Conservation (phyloP, 75 land plant genomes). For the Pinus tabuliformis region DNA sequence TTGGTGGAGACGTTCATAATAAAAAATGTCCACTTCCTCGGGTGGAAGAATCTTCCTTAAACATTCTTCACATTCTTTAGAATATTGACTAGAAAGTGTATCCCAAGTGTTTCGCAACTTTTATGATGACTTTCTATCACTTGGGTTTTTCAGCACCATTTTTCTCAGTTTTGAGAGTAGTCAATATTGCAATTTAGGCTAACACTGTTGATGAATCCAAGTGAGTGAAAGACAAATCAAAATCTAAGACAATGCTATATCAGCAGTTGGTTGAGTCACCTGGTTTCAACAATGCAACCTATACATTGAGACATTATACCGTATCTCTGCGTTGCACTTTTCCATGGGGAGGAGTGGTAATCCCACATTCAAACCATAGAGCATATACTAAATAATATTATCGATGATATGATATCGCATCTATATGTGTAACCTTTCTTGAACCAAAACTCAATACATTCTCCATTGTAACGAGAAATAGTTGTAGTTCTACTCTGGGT, state of each 20-base stretch:
- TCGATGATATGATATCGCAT: no score
- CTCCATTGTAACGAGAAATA: no score
- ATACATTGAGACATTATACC: no score
- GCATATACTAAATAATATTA: no score
- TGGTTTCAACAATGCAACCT: constrained; percentile 48
- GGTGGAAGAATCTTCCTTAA: constrained; percentile 14
- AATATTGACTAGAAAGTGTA: constrained; percentile 58
- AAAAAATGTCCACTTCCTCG: constrained; percentile 25
- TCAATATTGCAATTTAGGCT: constrained; percentile 71
- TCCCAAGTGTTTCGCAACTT: constrained; percentile 61
- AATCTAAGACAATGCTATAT: constrained; percentile 77
- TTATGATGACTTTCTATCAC: constrained; percentile 32
- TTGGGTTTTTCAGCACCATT: constrained; percentile 23
- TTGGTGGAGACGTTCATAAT: constrained; percentile 48
- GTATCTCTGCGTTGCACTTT: no score
- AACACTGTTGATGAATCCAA: constrained; percentile 86
- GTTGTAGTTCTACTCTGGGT: no score
- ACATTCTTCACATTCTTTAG: constrained; percentile 22
- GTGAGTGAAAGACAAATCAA: constrained; percentile 90
- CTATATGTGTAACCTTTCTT: no score
- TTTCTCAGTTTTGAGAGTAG: constrained; percentile 44
- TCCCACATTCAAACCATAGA: no score
- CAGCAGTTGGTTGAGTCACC: constrained; percentile 24
- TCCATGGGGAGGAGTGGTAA: no score
- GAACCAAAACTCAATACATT: no score